Evolutionary conservation across 1,139 yeast species (phyloP).

Genomic region (Diutina rugosa): DNA sequence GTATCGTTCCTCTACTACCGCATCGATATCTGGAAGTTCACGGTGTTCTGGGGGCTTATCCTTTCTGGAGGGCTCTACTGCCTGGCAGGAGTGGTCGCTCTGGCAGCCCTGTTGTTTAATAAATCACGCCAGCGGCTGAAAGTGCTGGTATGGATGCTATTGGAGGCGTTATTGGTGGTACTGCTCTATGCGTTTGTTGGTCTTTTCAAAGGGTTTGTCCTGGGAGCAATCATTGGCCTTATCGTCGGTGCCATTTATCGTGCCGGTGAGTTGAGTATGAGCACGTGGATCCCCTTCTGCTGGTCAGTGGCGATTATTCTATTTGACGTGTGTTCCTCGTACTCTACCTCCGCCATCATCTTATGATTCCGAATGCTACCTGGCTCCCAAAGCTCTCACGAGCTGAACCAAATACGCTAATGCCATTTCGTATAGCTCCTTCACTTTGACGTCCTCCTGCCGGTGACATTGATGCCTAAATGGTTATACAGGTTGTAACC

Average conservation of each 20-base stretch:
- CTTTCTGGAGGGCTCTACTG: conserved; percentile 50
- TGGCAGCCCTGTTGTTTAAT: conserved; percentile 20
- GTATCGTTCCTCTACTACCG: conserved; percentile 54
- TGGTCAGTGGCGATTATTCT: conserved; percentile 62
- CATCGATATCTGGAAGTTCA: conserved; percentile 73
- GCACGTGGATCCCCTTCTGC: conserved; percentile 86
- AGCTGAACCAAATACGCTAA: too few species aligned
- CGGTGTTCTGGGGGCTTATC: conserved; percentile 70
- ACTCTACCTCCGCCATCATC: conserved; percentile 16
- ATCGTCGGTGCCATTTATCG: conserved; percentile 50
- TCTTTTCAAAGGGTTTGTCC: conserved; percentile 47
- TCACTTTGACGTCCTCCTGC: too few species aligned
- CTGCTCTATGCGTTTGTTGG: conserved; percentile 39
- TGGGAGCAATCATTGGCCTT: conserved; percentile 70
- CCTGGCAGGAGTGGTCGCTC: conserved; percentile 55
- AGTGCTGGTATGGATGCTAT: neutral
- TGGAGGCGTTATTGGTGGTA: conserved; percentile 16
- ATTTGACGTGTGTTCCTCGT: conserved; percentile 54
- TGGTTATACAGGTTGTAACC: too few species aligned
- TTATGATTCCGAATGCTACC: neutral
- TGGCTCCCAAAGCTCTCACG: neutral
- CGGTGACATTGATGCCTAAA: too few species aligned
- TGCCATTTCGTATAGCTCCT: too few species aligned
- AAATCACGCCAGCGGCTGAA: conserved; percentile 8
- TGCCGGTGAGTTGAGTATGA: conserved; percentile 72